Evolutionary conservation across 805 yeast genomes (phyloP), one percentile per base, ranked within the genome.

Genomic region (Wickerhamomyces bovis): DNA sequence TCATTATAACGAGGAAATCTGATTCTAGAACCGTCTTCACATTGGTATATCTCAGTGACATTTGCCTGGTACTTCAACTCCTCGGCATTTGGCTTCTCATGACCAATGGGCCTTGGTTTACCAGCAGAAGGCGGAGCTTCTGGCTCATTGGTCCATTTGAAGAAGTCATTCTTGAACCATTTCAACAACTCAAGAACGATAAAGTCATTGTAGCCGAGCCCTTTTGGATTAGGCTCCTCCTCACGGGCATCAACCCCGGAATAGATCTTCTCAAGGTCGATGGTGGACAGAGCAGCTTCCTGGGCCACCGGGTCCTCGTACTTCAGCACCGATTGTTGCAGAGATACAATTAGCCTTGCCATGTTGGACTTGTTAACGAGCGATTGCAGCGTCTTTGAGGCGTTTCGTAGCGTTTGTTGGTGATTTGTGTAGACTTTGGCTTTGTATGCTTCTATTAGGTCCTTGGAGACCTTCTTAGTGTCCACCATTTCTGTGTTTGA

Each of bases 111-210:
- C 3, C 48, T 70, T 25, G 74, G 69, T 18, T 64, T 60, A 2
- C 59, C 60, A 20, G 65, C 64, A 0, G 69, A 72, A 61, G 95
- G 85, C 0, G 44, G 43, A 54, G 96, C 87, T 11, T 69, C 61
- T 0, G 94, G 89, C 33, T 73, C 73, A 56, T 85, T 84, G 9
- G 87, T 81, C 98, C 98, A 92, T 23, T 66, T 69, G 67, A 92
- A 92, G 67, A 87, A 89, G 38, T 78, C 83, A 36, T 80, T 70
- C 55, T 88, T 89, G 68, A 83, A 92, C 82, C 88, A 85, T 41
- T 71, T 64, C 13, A 85, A 64, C 28, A 82, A 59, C 50, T 77
- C 84, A 51, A 68, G 70, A 1, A 84, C 83, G 3, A 85, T 52
- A 25, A 73, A 67, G 58, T 85, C 92, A 35, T 77, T 73, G 47